Percentiles rank a stretch among this genome's conserved stretches.
These are phyloP conservation scores for Arthroderma sp. DNA, from an alignment of 2,329 filamentous ascomycete genomes.

Conservation along the genomic window DNA sequence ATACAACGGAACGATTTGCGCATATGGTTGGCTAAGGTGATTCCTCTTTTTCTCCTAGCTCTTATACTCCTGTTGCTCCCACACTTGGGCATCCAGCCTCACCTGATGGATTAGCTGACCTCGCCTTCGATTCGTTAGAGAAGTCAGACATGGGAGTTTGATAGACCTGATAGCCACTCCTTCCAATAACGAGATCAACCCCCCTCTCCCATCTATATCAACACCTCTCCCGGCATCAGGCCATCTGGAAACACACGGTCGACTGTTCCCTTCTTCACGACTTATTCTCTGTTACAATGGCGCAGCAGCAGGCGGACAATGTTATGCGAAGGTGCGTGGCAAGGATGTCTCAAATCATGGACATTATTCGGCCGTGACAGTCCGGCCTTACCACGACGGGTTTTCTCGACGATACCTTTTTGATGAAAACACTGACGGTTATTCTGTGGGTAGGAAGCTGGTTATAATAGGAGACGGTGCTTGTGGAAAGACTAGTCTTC, in stretches of 20 bases:
- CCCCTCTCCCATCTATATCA: not conserved
- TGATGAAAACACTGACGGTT: not conserved
- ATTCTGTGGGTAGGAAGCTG: slow-evolving; percentile 57
- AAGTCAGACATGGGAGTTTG: slow-evolving; percentile 4
- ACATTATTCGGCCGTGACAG: not conserved
- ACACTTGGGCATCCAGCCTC: slow-evolving; percentile 3
- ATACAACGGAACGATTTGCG: not conserved
- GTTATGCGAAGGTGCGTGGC: slow-evolving; percentile 25
- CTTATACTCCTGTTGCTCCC: not conserved
- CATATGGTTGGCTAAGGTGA: slow-evolving; percentile 1
- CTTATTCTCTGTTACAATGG: slow-evolving; percentile 22
- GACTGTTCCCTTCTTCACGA: slow-evolving; percentile 4
- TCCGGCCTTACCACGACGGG: not conserved
- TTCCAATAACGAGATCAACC: not conserved
- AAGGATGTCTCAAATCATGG: not conserved
- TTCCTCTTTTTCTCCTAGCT: not conserved
- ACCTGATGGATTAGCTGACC: not conserved
- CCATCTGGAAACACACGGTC: not conserved
- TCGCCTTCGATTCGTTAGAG: not conserved
- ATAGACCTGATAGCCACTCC: not conserved
- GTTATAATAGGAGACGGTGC: slow-evolving; percentile 96
- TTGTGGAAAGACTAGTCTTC: slow-evolving; percentile 92
- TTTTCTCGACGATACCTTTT: not conserved
- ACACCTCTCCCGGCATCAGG: not conserved
- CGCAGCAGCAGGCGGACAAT: slow-evolving; percentile 32